These are phyloP conservation scores for Fomitopsis betulina DNA, from an alignment of 1,284 basidiomycete species.

Conservation along the genomic window DNA sequence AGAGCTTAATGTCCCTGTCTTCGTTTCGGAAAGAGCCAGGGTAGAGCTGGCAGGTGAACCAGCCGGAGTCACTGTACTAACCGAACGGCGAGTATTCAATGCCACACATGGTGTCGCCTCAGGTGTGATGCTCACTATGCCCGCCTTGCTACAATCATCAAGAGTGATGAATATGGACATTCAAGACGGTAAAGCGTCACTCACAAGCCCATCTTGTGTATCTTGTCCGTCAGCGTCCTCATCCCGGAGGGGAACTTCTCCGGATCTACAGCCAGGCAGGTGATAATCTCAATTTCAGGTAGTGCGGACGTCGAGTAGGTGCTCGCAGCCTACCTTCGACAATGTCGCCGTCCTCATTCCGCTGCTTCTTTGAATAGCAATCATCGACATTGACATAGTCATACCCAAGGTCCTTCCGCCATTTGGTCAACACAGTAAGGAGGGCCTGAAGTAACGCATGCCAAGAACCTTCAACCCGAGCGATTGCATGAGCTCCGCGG, in stretches of 20 bases:
- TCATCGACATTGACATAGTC: slow-evolving; percentile 36
- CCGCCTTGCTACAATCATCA: slow-evolving; percentile 23
- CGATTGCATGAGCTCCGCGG: slow-evolving; percentile 30
- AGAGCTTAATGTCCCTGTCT: slow-evolving; percentile 37
- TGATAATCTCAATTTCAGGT: neutral
- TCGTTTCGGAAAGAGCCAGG: slow-evolving; percentile 51
- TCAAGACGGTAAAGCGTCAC: slow-evolving; percentile 14
- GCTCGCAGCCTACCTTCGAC: slow-evolving; percentile 23
- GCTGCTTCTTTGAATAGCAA: slow-evolving; percentile 35
- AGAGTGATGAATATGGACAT: neutral
- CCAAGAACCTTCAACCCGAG: slow-evolving; percentile 25
- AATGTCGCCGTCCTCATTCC: slow-evolving; percentile 27
- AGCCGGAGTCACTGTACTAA: slow-evolving; percentile 49
- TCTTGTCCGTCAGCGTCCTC: slow-evolving; percentile 38
- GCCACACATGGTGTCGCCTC: neutral
- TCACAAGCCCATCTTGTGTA: slow-evolving; percentile 45
- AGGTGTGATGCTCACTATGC: slow-evolving; percentile 23
- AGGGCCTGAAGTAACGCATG: neutral
- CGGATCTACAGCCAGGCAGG: slow-evolving; percentile 17
- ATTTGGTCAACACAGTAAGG: neutral
- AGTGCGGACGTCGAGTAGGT: too few relatives aligned
- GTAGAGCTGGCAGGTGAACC: slow-evolving; percentile 48
- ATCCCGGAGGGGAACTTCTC: slow-evolving; percentile 39
- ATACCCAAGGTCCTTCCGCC: slow-evolving; percentile 30
- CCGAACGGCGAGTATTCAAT: neutral